Conservation (phyloP, 495 filamentous ascomycete genomes). For the Staphylotrichum tortipilum region DNA sequence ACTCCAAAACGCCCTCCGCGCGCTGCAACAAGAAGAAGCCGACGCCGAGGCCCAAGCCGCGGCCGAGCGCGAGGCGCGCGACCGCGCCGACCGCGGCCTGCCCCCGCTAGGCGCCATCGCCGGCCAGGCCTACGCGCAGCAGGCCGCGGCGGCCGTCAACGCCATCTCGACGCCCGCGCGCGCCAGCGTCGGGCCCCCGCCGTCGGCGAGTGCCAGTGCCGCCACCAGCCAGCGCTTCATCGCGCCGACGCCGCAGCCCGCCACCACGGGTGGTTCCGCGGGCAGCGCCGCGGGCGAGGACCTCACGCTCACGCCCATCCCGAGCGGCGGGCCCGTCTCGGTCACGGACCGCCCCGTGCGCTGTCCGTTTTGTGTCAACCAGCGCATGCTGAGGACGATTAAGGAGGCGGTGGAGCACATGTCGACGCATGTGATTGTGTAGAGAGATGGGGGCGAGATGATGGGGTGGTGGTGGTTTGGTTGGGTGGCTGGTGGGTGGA, state of each 20-base stretch:
- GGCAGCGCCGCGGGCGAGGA: slow-evolving; percentile 21
- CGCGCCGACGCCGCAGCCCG: slow-evolving; percentile 12
- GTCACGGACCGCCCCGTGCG: slow-evolving; percentile 41
- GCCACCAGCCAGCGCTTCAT: slow-evolving; percentile 11
- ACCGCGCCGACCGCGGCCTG: slow-evolving; percentile 36
- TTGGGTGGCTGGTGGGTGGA: too few species aligned
- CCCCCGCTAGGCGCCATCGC: slow-evolving; percentile 26
- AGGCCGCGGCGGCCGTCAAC: slow-evolving; percentile 22
- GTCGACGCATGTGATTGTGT: slow-evolving; percentile 50
- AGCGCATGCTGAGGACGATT: slow-evolving; percentile 46
- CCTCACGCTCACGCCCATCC: slow-evolving; percentile 43
- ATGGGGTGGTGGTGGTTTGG: background rate
- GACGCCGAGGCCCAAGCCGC: slow-evolving; percentile 41
- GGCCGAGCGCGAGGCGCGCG: slow-evolving; percentile 35
- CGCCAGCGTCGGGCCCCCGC: slow-evolving; percentile 7
- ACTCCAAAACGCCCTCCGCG: slow-evolving; percentile 40
- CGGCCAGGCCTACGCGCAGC: slow-evolving; percentile 26
- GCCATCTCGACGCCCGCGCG: slow-evolving; percentile 17
- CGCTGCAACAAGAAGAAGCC: slow-evolving; percentile 41
- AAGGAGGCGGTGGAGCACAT: slow-evolving; percentile 53
- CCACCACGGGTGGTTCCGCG: background rate
- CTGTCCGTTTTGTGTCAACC: slow-evolving; percentile 50
- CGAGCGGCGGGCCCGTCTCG: slow-evolving; percentile 34
- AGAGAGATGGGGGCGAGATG: background rate
- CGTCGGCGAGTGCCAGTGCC: background rate